Evolutionary conservation across 2,329 filamentous ascomycete genomes (phyloP).

Genomic region (Neofusicoccum laricinum): DNA sequence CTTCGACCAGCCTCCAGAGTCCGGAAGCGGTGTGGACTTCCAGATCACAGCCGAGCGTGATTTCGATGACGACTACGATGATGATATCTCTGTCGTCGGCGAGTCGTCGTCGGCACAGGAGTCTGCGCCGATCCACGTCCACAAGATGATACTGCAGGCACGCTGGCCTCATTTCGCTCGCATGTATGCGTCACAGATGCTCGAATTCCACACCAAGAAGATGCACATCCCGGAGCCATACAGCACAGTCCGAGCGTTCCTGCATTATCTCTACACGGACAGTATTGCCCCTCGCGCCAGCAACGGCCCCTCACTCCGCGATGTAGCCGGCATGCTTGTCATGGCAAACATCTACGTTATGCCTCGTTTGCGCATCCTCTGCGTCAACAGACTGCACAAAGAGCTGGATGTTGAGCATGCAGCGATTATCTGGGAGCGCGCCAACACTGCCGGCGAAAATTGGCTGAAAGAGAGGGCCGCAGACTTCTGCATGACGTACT

Average conservation of each 20-base stretch:
- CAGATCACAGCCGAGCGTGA: constrained; percentile 84
- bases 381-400: constrained; percentile 82
- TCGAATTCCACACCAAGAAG: constrained; percentile 92
- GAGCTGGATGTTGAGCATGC: constrained; percentile 94
- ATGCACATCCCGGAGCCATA: constrained; percentile 99
- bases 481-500: constrained; percentile 85
- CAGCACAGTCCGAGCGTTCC: constrained; percentile 86
- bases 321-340: constrained; percentile 90
- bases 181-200: constrained; percentile 91
- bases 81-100: constrained; percentile 46
- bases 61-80: constrained; percentile 66
- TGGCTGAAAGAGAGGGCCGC: constrained; percentile 90
- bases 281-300: constrained; percentile 59
- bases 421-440: constrained; percentile 94
- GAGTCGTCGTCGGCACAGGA: constrained; percentile 30
- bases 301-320: constrained; percentile 62
- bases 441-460: constrained; percentile 83
- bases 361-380: constrained; percentile 84
- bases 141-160: constrained; percentile 89
- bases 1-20: constrained; percentile 82
- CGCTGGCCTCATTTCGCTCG: constrained; percentile 96
- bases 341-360: constrained; percentile 99
- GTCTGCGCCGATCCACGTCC: constrained; percentile 78
- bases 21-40: constrained; percentile 86
- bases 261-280: constrained; percentile 96